Percentiles rank a stretch among this genome's conserved stretches.
phyloP scores from a whole-genome alignment of 768 basidiomycete genomes.

The Tricholoma flavovirens region DNA sequence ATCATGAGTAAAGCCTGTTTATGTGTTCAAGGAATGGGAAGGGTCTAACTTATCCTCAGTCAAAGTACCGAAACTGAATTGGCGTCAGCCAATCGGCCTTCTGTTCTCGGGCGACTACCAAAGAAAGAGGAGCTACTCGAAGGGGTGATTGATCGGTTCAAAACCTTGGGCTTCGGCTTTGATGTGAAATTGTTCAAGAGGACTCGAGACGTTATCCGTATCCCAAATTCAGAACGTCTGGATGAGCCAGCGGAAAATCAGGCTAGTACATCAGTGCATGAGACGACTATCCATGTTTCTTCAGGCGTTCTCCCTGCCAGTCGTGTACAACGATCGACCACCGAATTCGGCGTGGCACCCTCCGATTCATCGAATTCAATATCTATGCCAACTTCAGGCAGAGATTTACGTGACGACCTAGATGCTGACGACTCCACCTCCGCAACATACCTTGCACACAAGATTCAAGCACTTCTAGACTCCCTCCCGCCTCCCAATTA shows the following conservation, averaged over 20 bases:
- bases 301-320: neutral
- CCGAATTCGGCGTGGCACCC: neutral
- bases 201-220: neutral
- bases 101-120: neutral
- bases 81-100: neutral
- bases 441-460: slow-evolving; percentile 41
- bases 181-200: neutral
- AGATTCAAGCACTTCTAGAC: slow-evolving; percentile 47
- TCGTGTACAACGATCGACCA: neutral
- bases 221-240: neutral
- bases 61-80: neutral
- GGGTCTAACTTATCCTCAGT: neutral
- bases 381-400: neutral
- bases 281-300: neutral
- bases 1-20: neutral
- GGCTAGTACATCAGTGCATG: neutral
- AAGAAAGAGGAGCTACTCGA: neutral
- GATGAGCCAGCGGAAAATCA: neutral
- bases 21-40: slow-evolving; percentile 3
- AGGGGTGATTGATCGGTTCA: neutral
- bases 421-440: slow-evolving; percentile 24
- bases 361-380: neutral
- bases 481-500: slow-evolving; percentile 29
- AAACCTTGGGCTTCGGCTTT: neutral
- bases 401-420: neutral